Evolutionary conservation across 176 grass and related monocot species (phyloP).

Genomic region (Bonia amplexicaulis): DNA sequence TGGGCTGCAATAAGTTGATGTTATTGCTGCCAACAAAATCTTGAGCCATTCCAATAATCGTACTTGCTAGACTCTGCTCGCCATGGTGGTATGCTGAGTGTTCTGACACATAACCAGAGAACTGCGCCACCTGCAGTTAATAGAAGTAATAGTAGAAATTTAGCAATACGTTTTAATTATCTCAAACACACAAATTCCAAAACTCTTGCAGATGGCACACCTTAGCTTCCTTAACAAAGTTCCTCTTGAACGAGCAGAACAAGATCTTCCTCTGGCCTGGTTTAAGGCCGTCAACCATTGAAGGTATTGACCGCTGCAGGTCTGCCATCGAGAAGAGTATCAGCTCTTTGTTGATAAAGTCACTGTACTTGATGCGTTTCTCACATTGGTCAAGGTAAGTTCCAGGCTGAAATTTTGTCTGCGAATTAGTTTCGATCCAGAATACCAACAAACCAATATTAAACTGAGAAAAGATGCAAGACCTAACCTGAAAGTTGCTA

Average conservation of each 20-base stretch:
- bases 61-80: constrained; percentile 72
- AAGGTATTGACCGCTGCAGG: constrained; percentile 86
- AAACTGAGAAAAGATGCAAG: not conserved
- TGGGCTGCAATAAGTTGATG: constrained; percentile 64
- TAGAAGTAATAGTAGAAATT: not conserved
- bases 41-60: constrained; percentile 96
- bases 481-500: constrained; percentile 60
- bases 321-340: constrained; percentile 90
- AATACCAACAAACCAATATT: not conserved
- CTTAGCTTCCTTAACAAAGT: constrained; percentile 73
- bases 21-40: constrained; percentile 93
- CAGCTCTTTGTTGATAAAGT: constrained; percentile 95
- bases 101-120: constrained; percentile 90
- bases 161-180: not conserved
- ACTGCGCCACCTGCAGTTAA: constrained; percentile 70
- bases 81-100: constrained; percentile 90
- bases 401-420: constrained; percentile 47
- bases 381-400: constrained; percentile 66
- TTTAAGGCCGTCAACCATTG: constrained; percentile 90
- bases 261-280: constrained; percentile 88
- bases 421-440: not conserved
- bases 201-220: constrained; percentile 18
- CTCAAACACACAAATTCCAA: not conserved
- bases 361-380: constrained; percentile 63
- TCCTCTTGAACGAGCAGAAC: constrained; percentile 86